Percentiles rank a stretch among this genome's conserved stretches.
Conservation (phyloP, 805 yeast species). For the Myxozyma sirexii region DNA sequence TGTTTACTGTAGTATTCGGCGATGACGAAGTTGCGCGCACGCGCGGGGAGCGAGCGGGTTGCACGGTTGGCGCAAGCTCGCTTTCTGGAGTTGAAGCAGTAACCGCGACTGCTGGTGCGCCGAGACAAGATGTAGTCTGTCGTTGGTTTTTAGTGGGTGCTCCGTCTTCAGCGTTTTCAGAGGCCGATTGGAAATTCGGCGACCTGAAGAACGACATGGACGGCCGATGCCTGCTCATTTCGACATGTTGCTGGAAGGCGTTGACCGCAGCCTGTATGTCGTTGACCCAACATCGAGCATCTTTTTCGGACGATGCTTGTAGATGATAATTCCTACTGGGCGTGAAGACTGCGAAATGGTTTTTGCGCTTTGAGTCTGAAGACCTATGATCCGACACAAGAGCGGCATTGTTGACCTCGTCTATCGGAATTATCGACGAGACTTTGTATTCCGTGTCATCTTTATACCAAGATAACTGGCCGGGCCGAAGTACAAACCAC, state of each 20-base stretch:
- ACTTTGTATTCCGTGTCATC: slow-evolving; percentile 44
- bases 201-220: slow-evolving; percentile 17
- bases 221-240: slow-evolving; percentile 1
- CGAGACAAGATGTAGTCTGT: no score
- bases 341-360: slow-evolving; percentile 43
- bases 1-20: not conserved
- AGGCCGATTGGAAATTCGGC: slow-evolving; percentile 22
- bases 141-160: no score
- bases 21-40: not conserved
- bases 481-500: slow-evolving; percentile 45
- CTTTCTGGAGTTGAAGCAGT: slow-evolving; percentile 1
- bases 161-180: not conserved
- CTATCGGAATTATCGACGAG: slow-evolving; percentile 38
- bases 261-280: slow-evolving; percentile 36
- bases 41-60: not conserved
- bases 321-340: slow-evolving; percentile 39
- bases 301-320: slow-evolving; percentile 37
- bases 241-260: slow-evolving; percentile 24
- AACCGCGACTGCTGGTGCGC: not conserved
- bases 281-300: slow-evolving; percentile 42
- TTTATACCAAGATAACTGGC: slow-evolving; percentile 42
- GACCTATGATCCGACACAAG: slow-evolving; percentile 35
- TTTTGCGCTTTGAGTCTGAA: slow-evolving; percentile 12
- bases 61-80: not conserved
- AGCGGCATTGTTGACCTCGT: slow-evolving; percentile 43